Evolutionary conservation across 768 basidiomycete species (phyloP), one percentile per base, ranked within the genome.

Genomic region (Serendipita vermifera): DNA sequence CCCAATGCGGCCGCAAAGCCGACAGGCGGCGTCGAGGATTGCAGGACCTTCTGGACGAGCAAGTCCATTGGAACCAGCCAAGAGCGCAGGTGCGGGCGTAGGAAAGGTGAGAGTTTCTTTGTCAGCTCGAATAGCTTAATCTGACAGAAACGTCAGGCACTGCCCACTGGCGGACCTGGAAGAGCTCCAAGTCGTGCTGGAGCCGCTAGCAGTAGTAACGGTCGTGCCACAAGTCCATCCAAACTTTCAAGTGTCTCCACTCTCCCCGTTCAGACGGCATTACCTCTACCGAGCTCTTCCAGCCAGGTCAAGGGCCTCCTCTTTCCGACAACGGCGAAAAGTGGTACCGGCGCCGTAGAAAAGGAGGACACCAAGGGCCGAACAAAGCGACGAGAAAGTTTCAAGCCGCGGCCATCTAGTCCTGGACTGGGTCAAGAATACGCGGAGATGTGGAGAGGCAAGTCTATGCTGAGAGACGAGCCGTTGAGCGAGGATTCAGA

Each of bases 341-440:
- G 39, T 41, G 39, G 26, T n/a, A n/a, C n/a, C n/a, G 26, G 39
- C 15, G 26, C 17, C 15, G 39, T 20, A 7, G 39, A n/a, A n/a
- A 41, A 41, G 15, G 39, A 41, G 39, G 39, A 41, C 15, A 41
- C 15, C 7, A 24, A n/a, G 5, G 15, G 15, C 15, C 39, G 39
- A 41, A 20, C 39, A n/a, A 41, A 41, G 36, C 69, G 75, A 58
- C 74, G 83, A 60, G 87, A 90, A 70, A 90, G 87, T 67, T 91
- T 90, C 68, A 85, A 79, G 64, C 88, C 88, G 7, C 73, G 88
- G 33, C 78, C 85, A 38, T 41, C 39, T 20, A 41, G 39, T 41
- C 39, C 39, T 5, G 39, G 39, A 6, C 17, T 41, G 17, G 39
- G 39, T 6, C 39, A 24, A 5, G 39, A 41, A 41, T 41, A 41